Base-by-base conservation (phyloP, 257 asterid species). In the Primulina huaijiensis region DNA sequence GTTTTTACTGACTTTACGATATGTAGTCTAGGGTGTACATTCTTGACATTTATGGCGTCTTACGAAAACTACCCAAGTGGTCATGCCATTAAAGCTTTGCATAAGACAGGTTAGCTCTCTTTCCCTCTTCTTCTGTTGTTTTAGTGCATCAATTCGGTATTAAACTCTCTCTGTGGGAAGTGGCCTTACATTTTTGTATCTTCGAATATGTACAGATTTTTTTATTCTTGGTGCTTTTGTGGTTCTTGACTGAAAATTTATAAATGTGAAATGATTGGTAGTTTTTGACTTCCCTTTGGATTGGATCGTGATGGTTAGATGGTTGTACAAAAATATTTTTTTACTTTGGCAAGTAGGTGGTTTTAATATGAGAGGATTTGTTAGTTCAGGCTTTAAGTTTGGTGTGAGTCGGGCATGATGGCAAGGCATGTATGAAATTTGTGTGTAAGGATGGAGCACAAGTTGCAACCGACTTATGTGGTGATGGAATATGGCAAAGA, bases 31-130 rank as follows among this genome's bases (percentile, higher is more conserved):
- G 97, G 94, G 74, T 89, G 89, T 82, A 90, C 97, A 6, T 62
- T 78, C 79, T 35, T 90, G 65, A 71, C 83, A 38, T 87, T 88
- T 77, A 70, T 87, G 90, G 98, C 98, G 46, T 93, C 98, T 20
- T 89, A 90, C 40, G 90, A 89, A 77, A 93, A 93, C 82, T 93
- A 93, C 81, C 98, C 98, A 31, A 86, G 97, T 66, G 98, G 94
- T 71, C 67, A 87, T 72, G 98, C 96, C 58, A 76, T 93, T 56
- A 86, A 81, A 72, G 77, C 78, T 74, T 79, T 93, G 84, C 95
- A 93, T 80, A 76, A 78, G 77, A 80, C 74, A 74, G 96, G 98
- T 92, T 60, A 77, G 87, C 77, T 67, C 75, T 79, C 71, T 74
- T 61, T 62, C 65, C 59, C 34, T 62, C 46, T 72, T 79, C 74